Evolutionary conservation across 768 basidiomycete genomes (phyloP), one percentile per base, ranked within the genome.

Genomic region (Hortiboletus flavorubellus): DNA sequence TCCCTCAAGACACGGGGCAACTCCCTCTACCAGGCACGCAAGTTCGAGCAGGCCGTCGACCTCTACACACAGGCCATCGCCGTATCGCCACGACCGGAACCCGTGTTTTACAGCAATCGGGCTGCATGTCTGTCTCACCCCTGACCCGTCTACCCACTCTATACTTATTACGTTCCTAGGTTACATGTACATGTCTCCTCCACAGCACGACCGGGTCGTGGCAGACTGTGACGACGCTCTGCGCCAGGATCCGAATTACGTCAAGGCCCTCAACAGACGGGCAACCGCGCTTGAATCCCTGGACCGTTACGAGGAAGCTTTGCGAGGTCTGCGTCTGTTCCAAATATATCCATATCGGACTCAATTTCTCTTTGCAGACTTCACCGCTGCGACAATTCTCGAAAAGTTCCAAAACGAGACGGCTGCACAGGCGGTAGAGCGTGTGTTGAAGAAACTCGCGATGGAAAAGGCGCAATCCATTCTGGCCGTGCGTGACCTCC

Each of bases 31-130:
- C 79, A 83, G 62, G 72, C 73, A 42, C 81, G 80, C 60, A 80
- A 80, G 62, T 90, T 84, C 61, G 67, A 72, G 7, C 72, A 75
- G 42, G 89, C 89, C 10, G 80, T 78, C 29, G 78, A 83, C 23
- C 74, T 81, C 52, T 91, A 92, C 74, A 87, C 87, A 11, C 82
- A 80, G 54, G 90, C 90, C 37, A 91, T 92, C 58, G 76, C 80
- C 44, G 78, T 89, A 18, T 78, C 89, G 5, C 86, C 89, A 8
- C 86, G 83, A 68, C 83, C 86, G 8, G 93, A 96, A 65, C 87
- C 97, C 30, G 92, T 98, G 33, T 99, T 88, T 75, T 98, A 86
- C 81, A 92, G 91, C 73, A 99, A 99, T 73, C 87, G 97, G 49
- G 97, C 96, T 39, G 97, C 97, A 58, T 98, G 96, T 93, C 55